Conservation (phyloP, 2,329 filamentous ascomycete genomes). For the Ophiostoma triangulosporum region DNA sequence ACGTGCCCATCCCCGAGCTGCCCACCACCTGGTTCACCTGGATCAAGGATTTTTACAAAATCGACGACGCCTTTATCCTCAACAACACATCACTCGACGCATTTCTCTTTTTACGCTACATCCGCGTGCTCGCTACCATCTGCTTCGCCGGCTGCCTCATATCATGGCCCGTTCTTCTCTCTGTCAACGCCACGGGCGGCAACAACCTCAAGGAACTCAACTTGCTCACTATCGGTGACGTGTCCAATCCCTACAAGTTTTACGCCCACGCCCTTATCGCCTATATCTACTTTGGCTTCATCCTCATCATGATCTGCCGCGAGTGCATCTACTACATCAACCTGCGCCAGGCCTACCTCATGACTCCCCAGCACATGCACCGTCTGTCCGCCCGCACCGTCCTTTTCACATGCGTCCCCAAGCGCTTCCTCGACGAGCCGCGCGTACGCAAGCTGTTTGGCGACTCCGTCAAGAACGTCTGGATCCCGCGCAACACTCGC, state of each 20-base stretch:
- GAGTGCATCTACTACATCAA: slow-evolving; percentile 92
- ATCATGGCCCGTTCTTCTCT: slow-evolving; percentile 75
- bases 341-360: slow-evolving; percentile 82
- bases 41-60: slow-evolving; percentile 47
- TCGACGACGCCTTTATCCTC: slow-evolving; percentile 63
- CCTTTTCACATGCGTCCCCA: slow-evolving; percentile 77
- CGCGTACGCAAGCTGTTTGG: slow-evolving; percentile 69
- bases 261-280: slow-evolving; percentile 73
- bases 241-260: slow-evolving; percentile 47
- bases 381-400: slow-evolving; percentile 85
- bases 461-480: slow-evolving; percentile 64
- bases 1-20: slow-evolving; percentile 41
- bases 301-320: slow-evolving; percentile 79
- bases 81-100: slow-evolving; percentile 81
- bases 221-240: slow-evolving; percentile 41
- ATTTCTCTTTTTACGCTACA: slow-evolving; percentile 75
- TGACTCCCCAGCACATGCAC: slow-evolving; percentile 68
- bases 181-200: slow-evolving; percentile 72
- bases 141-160: slow-evolving; percentile 69
- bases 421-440: slow-evolving; percentile 58
- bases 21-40: slow-evolving; percentile 47
- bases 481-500: slow-evolving; percentile 64
- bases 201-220: slow-evolving; percentile 51
- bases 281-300: slow-evolving; percentile 75
- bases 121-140: slow-evolving; percentile 63